Evolutionary conservation across 768 basidiomycete species (phyloP), one percentile per base, ranked within the genome.

Genomic region (Amanita thiersii): DNA sequence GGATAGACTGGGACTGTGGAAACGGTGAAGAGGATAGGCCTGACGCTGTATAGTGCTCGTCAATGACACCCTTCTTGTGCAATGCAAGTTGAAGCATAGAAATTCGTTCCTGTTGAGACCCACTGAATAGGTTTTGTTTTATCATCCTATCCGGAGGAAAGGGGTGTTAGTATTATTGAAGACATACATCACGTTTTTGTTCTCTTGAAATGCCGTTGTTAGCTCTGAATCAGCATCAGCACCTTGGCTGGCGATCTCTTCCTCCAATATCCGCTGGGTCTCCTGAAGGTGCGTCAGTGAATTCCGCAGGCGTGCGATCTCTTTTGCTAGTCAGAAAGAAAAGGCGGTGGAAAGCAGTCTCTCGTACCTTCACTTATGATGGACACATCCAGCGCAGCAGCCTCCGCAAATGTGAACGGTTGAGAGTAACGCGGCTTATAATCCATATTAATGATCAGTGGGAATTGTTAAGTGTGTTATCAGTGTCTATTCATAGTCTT

Each of bases 81-180:
- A 87, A 60, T 5, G 80, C 84, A 51, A 79, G 62, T 56, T 71
- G 75, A 39, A 87, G 66, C 39, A 88, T 85, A 19, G 62, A 61
- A 44, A 87, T 74, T 15, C 86, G 70, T 52, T 90, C 87, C 52
- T 82, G 73, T 59, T 89, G 87, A 5, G 86, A 85, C 5, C 72
- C 81, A 47, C 87, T 89, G 48, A 21, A 43, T 19, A 35, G 31
- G 23, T 21, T 33, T 46, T 38, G 51, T 32, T 3, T 42, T 36
- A 43, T 33, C 6, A 36, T 35, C 24, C 21, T 34, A 31, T 5
- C 39, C 35, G 37, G 34, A 37, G 11, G 17, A 23, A 15, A 7
- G 14, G 3, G 25, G 37, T n/a, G 39, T 45, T 44, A 33, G 33
- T 14, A 9, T 20, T 11, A 31, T 14, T 25, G 3, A 10, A 4